Evolutionary conservation across 345 rosid species (phyloP), one percentile per base, ranked within the genome.

Genomic region (Populus euphratica): DNA sequence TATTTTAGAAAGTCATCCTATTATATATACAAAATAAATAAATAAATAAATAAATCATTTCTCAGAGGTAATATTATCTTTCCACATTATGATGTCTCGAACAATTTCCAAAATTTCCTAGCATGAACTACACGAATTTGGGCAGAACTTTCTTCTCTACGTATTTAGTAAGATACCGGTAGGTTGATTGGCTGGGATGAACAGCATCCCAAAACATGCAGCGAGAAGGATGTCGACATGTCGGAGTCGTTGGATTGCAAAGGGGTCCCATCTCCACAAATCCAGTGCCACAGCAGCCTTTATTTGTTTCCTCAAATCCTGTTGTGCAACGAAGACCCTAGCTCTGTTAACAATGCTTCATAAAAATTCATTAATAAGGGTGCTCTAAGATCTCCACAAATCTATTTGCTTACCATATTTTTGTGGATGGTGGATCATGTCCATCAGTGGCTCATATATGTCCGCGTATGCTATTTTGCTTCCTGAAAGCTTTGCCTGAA

Each of bases 401-500:
- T 47, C 52, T 3, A 14, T 47, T 47, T 14, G 2, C 81, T 73
- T 78, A 87, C 91, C 92, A 49, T 85, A 88, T 75, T 83, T 86
- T 17, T 71, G 38, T 6, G 92, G 91, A 79, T 84, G 75, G 17
- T 72, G 38, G 36, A 83, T 77, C 89, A 90, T 88, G 86, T 87
- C 93, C 1, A 81, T 43, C 23, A 90, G 16, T 5, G 89, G 75
- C 29, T 47, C 70, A 50, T 90, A 89, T 14, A 86, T 31, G 47
- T 89, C 90, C 47, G 78, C 87, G 27, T 86, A 87, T 39, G 77
- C 43, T 64, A 90, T 73, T 77, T 74, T 85, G 88, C 82, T 79
- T 49, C 84, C 82, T 0, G 87, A 85, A 65, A 88, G 91, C 59
- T 56, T 52, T 7, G 82, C 75, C 78, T 85, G 85, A 14, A 84